phyloP scores from a whole-genome alignment of 208 protist species.

The Trypanosoma brucei region DNA sequence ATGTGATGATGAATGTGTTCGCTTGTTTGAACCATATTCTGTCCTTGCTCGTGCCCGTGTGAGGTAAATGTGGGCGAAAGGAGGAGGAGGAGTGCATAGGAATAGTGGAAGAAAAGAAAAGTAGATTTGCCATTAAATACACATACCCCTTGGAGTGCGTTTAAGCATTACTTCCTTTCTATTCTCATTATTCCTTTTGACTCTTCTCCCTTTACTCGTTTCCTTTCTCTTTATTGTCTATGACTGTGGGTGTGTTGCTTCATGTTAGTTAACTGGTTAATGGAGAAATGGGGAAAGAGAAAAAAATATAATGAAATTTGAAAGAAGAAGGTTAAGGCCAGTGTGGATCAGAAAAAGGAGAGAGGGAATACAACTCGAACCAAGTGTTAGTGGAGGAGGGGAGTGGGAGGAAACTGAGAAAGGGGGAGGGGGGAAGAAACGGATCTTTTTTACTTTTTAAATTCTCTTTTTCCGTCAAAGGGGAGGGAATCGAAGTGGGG shows the following conservation, averaged over 20 bases:
- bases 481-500: no score
- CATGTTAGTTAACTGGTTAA: no score
- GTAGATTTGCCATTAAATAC: neutral
- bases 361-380: neutral
- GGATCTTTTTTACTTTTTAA: neutral
- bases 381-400: neutral
- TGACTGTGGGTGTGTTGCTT: conserved; percentile 18
- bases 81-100: neutral
- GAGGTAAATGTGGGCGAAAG: neutral
- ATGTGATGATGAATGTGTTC: neutral
- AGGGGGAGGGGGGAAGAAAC: neutral
- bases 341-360: no score
- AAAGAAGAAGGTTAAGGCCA: neutral
- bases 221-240: conserved; percentile 8
- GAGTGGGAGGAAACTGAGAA: neutral
- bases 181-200: neutral
- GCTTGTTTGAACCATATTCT: no score
- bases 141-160: no score
- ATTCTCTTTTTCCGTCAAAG: neutral
- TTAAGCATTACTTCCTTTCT: neutral
- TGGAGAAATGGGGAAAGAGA: no score
- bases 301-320: neutral
- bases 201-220: conserved; percentile 8
- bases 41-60: no score
- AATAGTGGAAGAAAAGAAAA: neutral